Evolutionary conservation across 352 stramenopile genomes (phyloP), one percentile per base, ranked within the genome.

Genomic region (Globisporangium takayamanum): DNA sequence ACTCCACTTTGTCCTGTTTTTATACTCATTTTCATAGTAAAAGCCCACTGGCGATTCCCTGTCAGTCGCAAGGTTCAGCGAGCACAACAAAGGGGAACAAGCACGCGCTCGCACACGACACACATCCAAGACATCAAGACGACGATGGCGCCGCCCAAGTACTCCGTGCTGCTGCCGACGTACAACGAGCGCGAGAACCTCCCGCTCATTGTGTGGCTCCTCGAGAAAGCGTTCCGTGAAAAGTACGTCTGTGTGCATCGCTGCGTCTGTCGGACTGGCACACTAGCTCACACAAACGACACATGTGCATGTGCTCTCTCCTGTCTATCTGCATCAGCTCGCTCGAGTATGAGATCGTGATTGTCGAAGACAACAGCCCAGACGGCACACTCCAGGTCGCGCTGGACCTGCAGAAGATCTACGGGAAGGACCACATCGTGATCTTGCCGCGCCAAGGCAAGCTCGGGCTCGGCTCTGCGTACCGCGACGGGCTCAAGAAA

Each of bases 181-280:
- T 99, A 99, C 78, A 99, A 99, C 70, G 97, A 99, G 76, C 81
- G 91, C 37, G 96, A 99, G 63, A 99, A 99, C 76, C 78, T 99
- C 22, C 97, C 97, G 30, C 78, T 99, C 15, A 98, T 98, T 50
- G 85, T 98, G n/a, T 99, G 95, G 78, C 79, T 99, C 51, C 64
- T 99, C 22, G 82, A 99, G 63, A 93, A 97, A 73, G 84, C 85
- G 6, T 98, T 99, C 67, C 77, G 74, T 14, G 78, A 96, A 48
- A 88, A 87, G 88, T 97, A 53, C 65, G 84, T 81, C 7, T 46
- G 14, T 0, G 15, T 46, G 0, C 41, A 46, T 20, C 5, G 5
- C 41, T n/a, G 33, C 33, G 33, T 39, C 33, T 39, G 33, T 5
- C 5, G 28, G 28, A 3, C 28, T 3, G 1, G 33, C 33, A 7